These are phyloP conservation scores for Cyberlindnera mrakii DNA, from an alignment of 805 yeast genomes.

Conservation along the genomic window DNA sequence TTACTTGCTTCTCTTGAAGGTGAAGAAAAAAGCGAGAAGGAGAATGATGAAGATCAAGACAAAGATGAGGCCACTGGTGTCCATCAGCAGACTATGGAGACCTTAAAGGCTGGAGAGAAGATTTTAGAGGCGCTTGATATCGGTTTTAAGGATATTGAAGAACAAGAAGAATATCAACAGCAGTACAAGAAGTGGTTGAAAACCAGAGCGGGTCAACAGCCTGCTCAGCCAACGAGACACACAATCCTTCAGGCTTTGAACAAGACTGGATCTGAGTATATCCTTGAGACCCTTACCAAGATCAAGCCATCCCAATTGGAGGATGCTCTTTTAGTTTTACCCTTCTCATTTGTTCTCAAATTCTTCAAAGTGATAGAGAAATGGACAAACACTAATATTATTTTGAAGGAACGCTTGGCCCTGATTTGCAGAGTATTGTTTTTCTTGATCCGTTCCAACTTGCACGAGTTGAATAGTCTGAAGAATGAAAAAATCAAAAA, in stretches of 20 bases:
- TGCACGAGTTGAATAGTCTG: constrained; percentile 71
- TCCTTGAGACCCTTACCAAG: constrained; percentile 60
- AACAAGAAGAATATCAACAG: constrained; percentile 41
- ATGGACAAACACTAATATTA: constrained; percentile 54
- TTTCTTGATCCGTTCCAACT: constrained; percentile 66
- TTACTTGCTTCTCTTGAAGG: constrained; percentile 68
- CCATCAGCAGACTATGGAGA: constrained; percentile 78
- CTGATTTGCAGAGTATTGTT: constrained; percentile 70
- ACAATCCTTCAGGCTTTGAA: constrained; percentile 70
- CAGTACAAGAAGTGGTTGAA: constrained; percentile 36
- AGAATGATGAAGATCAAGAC: constrained; percentile 31
- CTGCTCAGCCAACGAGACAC: constrained; percentile 57
- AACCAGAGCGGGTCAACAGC: constrained; percentile 41
- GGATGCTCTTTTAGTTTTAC: constrained; percentile 86
- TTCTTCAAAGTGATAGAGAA: constrained; percentile 67
- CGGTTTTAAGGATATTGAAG: constrained; percentile 65
- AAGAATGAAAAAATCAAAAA: constrained; percentile 57
- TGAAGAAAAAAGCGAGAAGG: constrained; percentile 32
- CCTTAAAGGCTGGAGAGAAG: constrained; percentile 91
- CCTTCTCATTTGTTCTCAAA: constrained; percentile 75
- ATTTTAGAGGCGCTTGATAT: constrained; percentile 87
- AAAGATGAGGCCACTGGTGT: constrained; percentile 59
- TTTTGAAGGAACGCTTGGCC: constrained; percentile 47
- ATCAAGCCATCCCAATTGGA: constrained; percentile 83
- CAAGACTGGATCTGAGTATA: constrained; percentile 70